Percentiles rank a stretch among this genome's conserved stretches.
Evolutionary conservation across 345 rosid genomes (phyloP).

Genomic region (Corchorus olitorius): DNA sequence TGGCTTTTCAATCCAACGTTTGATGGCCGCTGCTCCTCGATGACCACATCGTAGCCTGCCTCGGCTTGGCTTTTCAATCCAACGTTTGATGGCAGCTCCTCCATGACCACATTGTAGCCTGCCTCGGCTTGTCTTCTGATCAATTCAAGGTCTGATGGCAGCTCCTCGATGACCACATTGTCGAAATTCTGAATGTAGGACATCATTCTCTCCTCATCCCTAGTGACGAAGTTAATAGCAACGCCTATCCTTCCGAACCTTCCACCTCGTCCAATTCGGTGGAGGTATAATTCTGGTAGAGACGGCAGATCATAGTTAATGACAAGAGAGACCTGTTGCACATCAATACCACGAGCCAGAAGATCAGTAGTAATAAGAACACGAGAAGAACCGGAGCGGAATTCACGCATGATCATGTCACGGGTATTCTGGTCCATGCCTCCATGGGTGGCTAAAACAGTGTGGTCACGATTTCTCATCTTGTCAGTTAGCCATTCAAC

Average conservation of each 20-base stretch:
- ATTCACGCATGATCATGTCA: slow-evolving; percentile 83
- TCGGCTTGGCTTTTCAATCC: too few species aligned
- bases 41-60: too few species aligned
- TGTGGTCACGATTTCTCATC: slow-evolving; percentile 85
- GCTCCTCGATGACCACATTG: slow-evolving; percentile 65
- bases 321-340: slow-evolving; percentile 88
- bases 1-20: neutral
- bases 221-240: slow-evolving; percentile 70
- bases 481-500: slow-evolving; percentile 91
- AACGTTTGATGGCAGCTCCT: slow-evolving; percentile 5
- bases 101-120: too few species aligned
- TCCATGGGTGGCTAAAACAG: slow-evolving; percentile 89
- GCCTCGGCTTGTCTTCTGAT: too few species aligned
- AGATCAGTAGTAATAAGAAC: slow-evolving; percentile 86
- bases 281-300: slow-evolving; percentile 86
- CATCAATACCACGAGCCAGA: slow-evolving; percentile 89
- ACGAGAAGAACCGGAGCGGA: slow-evolving; percentile 90
- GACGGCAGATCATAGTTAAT: slow-evolving; percentile 86
- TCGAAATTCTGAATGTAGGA: slow-evolving; percentile 71
- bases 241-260: slow-evolving; percentile 91
- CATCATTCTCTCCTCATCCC: slow-evolving; percentile 71
- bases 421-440: slow-evolving; percentile 94
- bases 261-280: slow-evolving; percentile 84
- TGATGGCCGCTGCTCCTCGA: neutral
- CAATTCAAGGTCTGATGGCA: slow-evolving; percentile 53